Evolutionary conservation across 768 basidiomycete species (phyloP), one percentile per base, ranked within the genome.

Genomic region (Serendipita sp.): DNA sequence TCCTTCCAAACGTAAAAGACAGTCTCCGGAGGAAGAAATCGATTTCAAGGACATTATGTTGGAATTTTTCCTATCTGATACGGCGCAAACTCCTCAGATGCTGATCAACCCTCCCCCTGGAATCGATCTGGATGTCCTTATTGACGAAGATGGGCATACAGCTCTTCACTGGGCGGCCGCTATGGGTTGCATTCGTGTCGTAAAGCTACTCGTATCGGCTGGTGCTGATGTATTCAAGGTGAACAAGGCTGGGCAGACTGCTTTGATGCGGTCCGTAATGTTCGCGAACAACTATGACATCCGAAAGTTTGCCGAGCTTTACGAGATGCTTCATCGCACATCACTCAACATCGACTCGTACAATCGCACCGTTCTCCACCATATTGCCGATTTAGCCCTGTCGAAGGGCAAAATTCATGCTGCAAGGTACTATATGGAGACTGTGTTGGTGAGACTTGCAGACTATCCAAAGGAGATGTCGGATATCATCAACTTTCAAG

Each of bases 201-300:
- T 98, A 69, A 97, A 97, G 72, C 79, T 97, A 5, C 80, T 99
- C 31, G 79, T 99, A 45, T 87, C 91, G 0, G 89, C 94, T 2
- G 93, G 94, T 18, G 95, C 95, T 13, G 93, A 97, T 72, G 91
- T 96, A 67, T 99, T 95, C 79, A 86, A 88, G 68, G 92, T 94
- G 67, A 99, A 98, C 76, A 90, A 88, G 70, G 83, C 91, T 10
- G 96, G 96, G 2, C 96, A 98, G 74, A 98, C 96, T 13, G 88
- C 95, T 1, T 76, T 99, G 46, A 99, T 99, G 96, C 90, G 96
- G 15, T 87, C 87, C 70, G 96, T 99, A 69, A 98, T 98, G 95
- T 99, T 98, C 73, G 91, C 91, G 60, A 99, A 99, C 74, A 99
- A 98, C 73, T 99, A 99, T 72, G 96, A 99, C 73, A 88, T 98